phyloP scores from a whole-genome alignment of 345 rosid genomes.

The Brassica incana region DNA sequence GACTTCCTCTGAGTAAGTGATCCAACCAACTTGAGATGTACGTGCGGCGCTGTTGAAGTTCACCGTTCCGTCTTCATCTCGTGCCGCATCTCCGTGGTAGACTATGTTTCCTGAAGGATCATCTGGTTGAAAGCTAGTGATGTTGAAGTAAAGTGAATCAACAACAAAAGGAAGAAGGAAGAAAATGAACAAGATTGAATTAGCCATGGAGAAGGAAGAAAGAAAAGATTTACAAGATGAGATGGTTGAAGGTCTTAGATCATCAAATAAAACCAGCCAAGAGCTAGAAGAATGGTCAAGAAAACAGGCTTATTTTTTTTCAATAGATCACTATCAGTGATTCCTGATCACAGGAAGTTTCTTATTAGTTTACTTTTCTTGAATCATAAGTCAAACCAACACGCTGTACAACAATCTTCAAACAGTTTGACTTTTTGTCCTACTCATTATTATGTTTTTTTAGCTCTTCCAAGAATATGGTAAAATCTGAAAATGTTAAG shows the following conservation, averaged over 20 bases:
- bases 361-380: background rate
- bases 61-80: slow-evolving; percentile 5
- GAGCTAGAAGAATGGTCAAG: slow-evolving; percentile 11
- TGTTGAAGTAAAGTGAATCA: slow-evolving; percentile 29
- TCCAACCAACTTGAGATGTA: slow-evolving; percentile 30
- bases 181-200: slow-evolving; percentile 14
- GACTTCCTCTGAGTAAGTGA: slow-evolving; percentile 8
- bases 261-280: background rate
- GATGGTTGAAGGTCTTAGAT: background rate
- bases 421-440: background rate
- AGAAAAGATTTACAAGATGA: background rate
- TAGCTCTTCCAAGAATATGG: background rate
- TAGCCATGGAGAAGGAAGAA: background rate
- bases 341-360: background rate
- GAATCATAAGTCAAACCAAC: slow-evolving; percentile 8
- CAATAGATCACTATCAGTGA: slow-evolving; percentile 11
- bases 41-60: slow-evolving; percentile 11
- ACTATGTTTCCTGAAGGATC: background rate
- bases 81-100: slow-evolving; percentile 22
- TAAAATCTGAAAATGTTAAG: background rate
- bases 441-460: background rate
- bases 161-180: slow-evolving; percentile 15
- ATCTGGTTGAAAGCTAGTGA: background rate
- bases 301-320: background rate
- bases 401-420: background rate